Percentiles rank a stretch among this genome's conserved stretches.
phyloP scores from a whole-genome alignment of 306 rosid species.

The apple (Malus domestica) region DNA sequence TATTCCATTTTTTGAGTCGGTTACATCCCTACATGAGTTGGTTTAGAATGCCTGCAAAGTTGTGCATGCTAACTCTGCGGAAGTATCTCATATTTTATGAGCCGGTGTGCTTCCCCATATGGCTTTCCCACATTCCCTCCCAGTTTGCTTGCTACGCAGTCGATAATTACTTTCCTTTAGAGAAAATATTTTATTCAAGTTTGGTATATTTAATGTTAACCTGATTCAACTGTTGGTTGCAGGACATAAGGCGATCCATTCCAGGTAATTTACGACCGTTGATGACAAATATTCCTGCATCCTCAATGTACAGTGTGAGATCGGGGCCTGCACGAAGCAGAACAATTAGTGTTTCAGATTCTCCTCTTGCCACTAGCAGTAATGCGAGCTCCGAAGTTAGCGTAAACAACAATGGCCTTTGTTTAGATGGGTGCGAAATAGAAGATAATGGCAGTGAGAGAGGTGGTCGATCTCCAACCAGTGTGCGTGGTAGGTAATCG shows the following conservation, averaged over 20 bases:
- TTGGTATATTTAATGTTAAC: not conserved
- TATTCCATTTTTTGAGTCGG: not conserved
- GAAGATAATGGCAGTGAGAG: slow-evolving; percentile 78
- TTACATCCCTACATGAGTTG: not conserved
- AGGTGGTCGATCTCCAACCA: slow-evolving; percentile 63
- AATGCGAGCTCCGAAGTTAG: slow-evolving; percentile 93
- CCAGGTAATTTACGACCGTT: slow-evolving; percentile 82
- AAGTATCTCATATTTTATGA: not conserved
- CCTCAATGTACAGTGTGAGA: slow-evolving; percentile 91
- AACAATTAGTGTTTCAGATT: slow-evolving; percentile 71
- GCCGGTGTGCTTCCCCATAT: not conserved
- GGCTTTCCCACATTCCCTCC: not conserved
- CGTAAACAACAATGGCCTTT: slow-evolving; percentile 80
- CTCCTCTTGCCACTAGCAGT: slow-evolving; percentile 93
- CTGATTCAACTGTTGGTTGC: slow-evolving; percentile 20
- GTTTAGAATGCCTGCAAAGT: not conserved
- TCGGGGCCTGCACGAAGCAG: slow-evolving; percentile 79
- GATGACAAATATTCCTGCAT: slow-evolving; percentile 96
- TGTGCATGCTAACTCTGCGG: not conserved
- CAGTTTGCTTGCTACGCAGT: not conserved
- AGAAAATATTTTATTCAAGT: not conserved
- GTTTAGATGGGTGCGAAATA: slow-evolving; percentile 61
- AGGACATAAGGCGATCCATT: slow-evolving; percentile 90
- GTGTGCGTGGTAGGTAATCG: slow-evolving; percentile 55
- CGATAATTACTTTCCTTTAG: not conserved